Percentiles rank a stretch among this genome's conserved stretches.
phyloP scores from a whole-genome alignment of 2,329 filamentous ascomycete genomes.

The Leptographium radiaticola region DNA sequence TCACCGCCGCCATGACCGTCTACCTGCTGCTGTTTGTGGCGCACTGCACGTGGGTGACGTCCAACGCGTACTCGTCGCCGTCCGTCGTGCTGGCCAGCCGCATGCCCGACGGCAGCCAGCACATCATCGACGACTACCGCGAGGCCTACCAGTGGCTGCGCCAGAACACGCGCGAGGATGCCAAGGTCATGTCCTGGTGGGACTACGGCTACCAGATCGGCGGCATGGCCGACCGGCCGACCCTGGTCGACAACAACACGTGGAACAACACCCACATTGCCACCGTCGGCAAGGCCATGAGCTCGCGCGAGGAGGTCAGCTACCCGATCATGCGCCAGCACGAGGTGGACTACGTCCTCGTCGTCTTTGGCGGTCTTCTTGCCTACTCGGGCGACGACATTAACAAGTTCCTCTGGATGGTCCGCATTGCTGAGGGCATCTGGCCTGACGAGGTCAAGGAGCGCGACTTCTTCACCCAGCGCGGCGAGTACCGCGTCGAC shows the following conservation, averaged over 20 bases:
- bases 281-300: conserved; percentile 98
- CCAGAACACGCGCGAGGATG: conserved; percentile 87
- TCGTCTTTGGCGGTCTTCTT: conserved; percentile 89
- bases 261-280: conserved; percentile 99
- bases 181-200: conserved; percentile 99
- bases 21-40: conserved; percentile 90
- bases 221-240: conserved; percentile 96
- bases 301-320: conserved; percentile 90
- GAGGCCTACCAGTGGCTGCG: conserved; percentile 99
- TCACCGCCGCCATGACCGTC: conserved; percentile 57
- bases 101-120: conserved; percentile 86
- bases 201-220: conserved; percentile 99
- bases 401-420: conserved; percentile 99
- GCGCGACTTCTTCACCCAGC: conserved; percentile 84
- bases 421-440: conserved; percentile 95
- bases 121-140: conserved; percentile 98
- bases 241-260: conserved; percentile 97
- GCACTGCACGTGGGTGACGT: conserved; percentile 99
- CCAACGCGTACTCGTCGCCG: conserved; percentile 95
- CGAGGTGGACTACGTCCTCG: conserved; percentile 95
- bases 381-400: conserved; percentile 98
- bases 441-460: conserved; percentile 99
- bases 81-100: conserved; percentile 90
- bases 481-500: conserved; percentile 92
- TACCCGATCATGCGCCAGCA: conserved; percentile 98